Conservation (phyloP, 2,329 filamentous ascomycete species). For the Talaromyces piceae region DNA sequence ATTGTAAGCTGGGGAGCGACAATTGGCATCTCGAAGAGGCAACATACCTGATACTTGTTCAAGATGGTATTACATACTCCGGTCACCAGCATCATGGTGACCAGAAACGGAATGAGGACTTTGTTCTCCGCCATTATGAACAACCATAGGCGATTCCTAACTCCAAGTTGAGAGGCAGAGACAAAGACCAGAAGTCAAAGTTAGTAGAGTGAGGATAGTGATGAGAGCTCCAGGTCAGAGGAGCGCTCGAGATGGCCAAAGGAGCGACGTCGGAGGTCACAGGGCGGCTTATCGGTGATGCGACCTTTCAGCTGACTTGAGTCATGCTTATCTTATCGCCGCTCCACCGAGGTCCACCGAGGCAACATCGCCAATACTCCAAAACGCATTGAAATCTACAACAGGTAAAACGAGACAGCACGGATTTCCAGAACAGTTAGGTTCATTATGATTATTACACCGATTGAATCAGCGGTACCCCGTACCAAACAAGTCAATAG, state of each 20-base stretch:
- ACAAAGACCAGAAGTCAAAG: no score
- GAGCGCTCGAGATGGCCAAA: not conserved
- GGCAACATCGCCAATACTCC: not conserved
- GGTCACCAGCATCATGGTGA: conserved; percentile 93
- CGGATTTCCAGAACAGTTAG: no score
- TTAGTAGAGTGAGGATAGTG: not conserved
- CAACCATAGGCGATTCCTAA: not conserved
- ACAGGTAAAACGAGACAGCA: no score
- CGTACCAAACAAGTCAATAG: not conserved
- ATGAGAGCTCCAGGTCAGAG: not conserved
- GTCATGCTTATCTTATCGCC: not conserved
- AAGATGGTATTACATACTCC: conserved; percentile 95
- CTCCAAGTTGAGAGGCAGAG: not conserved
- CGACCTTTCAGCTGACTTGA: not conserved
- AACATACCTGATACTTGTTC: conserved; percentile 81
- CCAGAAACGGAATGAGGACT: conserved; percentile 71
- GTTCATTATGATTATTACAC: no score
- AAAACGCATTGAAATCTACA: no score
- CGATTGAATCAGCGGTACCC: not conserved
- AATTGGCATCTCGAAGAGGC: not conserved
- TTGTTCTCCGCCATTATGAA: conserved; percentile 57
- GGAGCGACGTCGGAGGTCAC: not conserved
- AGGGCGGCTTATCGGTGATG: not conserved
- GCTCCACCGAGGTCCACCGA: not conserved
- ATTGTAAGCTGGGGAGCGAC: conserved; percentile 4